A percentile compares a stretch with the other conserved stretches of the same genome.
Conservation (phyloP, 2,329 filamentous ascomycete genomes). For the Fusarium tupiense region DNA sequence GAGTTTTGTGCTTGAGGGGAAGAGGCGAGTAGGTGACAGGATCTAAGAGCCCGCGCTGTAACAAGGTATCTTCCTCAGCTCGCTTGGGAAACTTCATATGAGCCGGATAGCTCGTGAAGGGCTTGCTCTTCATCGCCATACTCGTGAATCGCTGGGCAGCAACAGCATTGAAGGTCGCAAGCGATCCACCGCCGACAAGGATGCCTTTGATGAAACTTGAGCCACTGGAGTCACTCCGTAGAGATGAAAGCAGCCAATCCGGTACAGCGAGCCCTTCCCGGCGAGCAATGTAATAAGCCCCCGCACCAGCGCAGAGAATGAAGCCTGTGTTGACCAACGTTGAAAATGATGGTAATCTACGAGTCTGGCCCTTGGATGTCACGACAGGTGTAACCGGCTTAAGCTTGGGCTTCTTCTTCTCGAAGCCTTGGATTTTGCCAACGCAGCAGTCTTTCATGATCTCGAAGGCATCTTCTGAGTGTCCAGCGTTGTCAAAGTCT, state of each 20-base stretch:
- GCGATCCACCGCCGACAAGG: not conserved
- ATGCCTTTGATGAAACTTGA: constrained; percentile 27
- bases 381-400: not conserved
- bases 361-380: fast-evolving
- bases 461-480: constrained; percentile 70
- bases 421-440: constrained; percentile 49
- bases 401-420: constrained; percentile 28
- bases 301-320: not conserved
- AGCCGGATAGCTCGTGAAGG: constrained; percentile 38
- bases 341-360: not conserved
- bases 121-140: constrained; percentile 36
- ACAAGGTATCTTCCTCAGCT: not conserved
- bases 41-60: not conserved
- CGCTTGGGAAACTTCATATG: constrained; percentile 49
- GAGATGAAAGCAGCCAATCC: not conserved
- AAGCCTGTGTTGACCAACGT: not conserved
- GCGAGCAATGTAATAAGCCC: not conserved
- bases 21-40: not conserved
- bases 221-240: not conserved
- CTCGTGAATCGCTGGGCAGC: constrained; percentile 43
- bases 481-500: constrained; percentile 84
- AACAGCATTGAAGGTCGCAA: constrained; percentile 43
- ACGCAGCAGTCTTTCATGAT: constrained; percentile 52
- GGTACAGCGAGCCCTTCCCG: not conserved
- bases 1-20: not conserved